phyloP scores from a whole-genome alignment of 1,139 yeast species.

The Suhomyces maxii region DNA sequence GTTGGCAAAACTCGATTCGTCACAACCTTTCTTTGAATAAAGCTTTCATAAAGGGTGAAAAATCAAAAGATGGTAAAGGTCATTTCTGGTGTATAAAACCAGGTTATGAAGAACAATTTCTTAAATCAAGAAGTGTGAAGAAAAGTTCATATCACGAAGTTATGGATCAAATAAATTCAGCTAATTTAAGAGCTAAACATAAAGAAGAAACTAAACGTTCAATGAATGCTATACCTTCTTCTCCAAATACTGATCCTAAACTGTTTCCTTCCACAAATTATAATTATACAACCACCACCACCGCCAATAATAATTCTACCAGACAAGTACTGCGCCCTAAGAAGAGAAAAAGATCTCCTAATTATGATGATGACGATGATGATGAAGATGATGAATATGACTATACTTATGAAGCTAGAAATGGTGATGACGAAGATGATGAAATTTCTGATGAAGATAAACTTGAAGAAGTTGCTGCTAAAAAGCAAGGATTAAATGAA shows the following conservation, averaged over 20 bases:
- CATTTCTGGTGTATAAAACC: constrained; percentile 92
- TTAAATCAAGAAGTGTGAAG: constrained; percentile 58
- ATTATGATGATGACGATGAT: constrained; percentile 1
- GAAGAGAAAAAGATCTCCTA: constrained; percentile 6
- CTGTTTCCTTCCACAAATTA: constrained; percentile 4
- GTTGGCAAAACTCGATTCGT: constrained; percentile 92
- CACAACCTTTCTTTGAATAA: constrained; percentile 83
- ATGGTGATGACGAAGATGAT: constrained; percentile 10
- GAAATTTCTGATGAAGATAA: background rate
- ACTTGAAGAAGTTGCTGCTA: constrained; percentile 15
- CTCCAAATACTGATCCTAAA: constrained; percentile 20
- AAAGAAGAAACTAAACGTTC: constrained; percentile 18
- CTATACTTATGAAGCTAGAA: constrained; percentile 5
- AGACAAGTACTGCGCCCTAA: constrained; percentile 1
- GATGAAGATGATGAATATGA: constrained; percentile 11
- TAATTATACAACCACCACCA: constrained; percentile 4
- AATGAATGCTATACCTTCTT: constrained; percentile 34
- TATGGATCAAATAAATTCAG: constrained; percentile 42
- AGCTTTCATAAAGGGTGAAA: constrained; percentile 86
- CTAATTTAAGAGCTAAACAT: constrained; percentile 11
- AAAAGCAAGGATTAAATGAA: constrained; percentile 15
- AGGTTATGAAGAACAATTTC: constrained; percentile 80
- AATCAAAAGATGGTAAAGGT: constrained; percentile 94
- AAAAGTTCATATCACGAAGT: constrained; percentile 47
- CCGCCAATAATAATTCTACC: background rate